Evolutionary conservation across 1,139 yeast genomes (phyloP).

Genomic region (Zygosaccharomyces sapae): DNA sequence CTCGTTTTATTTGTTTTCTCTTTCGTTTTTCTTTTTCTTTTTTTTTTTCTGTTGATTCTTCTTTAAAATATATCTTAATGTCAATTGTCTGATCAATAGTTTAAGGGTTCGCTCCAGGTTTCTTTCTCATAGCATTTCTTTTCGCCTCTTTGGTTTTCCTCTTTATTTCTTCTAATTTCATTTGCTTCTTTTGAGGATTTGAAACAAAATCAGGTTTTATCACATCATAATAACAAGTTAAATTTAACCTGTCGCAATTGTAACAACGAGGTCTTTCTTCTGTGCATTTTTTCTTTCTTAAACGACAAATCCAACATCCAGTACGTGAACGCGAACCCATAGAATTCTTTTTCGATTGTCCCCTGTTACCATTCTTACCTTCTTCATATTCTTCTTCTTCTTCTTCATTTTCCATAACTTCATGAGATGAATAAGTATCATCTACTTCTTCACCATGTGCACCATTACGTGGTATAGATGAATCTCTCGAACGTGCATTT

Average conservation of each 20-base stretch:
- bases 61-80: conserved; percentile 1
- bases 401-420: conserved; percentile 4
- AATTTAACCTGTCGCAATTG: conserved; percentile 50
- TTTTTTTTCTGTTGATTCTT: neutral
- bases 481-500: conserved; percentile 3
- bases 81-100: neutral
- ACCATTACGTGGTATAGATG: conserved; percentile 2
- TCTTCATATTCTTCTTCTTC: conserved; percentile 15
- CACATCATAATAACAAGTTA: conserved; percentile 47
- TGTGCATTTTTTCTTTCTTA: conserved; percentile 61
- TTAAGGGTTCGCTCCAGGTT: conserved; percentile 12
- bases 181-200: conserved; percentile 39
- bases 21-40: neutral
- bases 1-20: neutral
- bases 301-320: conserved; percentile 69
- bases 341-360: conserved; percentile 18
- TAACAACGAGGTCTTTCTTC: conserved; percentile 56
- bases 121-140: conserved; percentile 34
- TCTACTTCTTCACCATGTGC: conserved; percentile 10
- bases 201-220: conserved; percentile 55
- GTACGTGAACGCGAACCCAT: conserved; percentile 46
- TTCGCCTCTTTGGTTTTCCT: conserved; percentile 36
- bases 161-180: conserved; percentile 50
- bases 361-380: conserved; percentile 7
- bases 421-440: conserved; percentile 8